These are phyloP conservation scores for Rhodosporidiobolus sp. DNA, from an alignment of 768 basidiomycete genomes.

Conservation along the genomic window DNA sequence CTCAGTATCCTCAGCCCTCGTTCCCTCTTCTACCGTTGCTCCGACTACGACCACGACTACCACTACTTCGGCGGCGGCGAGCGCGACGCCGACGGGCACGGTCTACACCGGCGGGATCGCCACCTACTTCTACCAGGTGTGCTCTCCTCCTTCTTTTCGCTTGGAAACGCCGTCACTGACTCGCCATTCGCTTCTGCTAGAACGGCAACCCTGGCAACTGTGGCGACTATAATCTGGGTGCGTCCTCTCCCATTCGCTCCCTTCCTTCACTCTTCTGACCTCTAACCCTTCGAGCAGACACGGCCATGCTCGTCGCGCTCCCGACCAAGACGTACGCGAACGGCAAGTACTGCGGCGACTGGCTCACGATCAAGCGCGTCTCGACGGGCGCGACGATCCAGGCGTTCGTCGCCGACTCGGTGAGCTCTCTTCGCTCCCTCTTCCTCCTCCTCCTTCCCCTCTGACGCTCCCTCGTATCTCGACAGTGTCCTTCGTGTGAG, in stretches of 20 bases:
- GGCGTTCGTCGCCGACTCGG: slow-evolving; percentile 7
- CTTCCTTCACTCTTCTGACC: too few relatives aligned
- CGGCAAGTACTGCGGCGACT: slow-evolving; percentile 35
- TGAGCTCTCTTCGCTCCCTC: neutral
- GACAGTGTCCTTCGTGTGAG: neutral
- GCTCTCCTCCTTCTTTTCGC: neutral
- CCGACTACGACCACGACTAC: neutral
- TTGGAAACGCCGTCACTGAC: neutral
- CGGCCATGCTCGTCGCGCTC: slow-evolving; percentile 28
- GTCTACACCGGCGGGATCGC: slow-evolving; percentile 29
- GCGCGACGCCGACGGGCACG: neutral
- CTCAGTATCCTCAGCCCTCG: too few relatives aligned
- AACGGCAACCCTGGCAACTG: slow-evolving; percentile 11
- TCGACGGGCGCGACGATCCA: slow-evolving; percentile 19
- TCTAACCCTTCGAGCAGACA: slow-evolving; percentile 7
- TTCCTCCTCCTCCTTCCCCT: neutral
- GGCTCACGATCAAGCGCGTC: slow-evolving; percentile 28
- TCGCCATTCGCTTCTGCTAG: neutral
- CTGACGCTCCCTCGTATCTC: neutral
- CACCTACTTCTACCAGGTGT: slow-evolving; percentile 26
- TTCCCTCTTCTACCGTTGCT: neutral
- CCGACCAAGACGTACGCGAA: slow-evolving; percentile 35
- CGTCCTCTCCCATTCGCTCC: neutral
- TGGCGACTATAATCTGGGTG: neutral
- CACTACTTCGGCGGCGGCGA: neutral